phyloP scores from a whole-genome alignment of 495 filamentous ascomycete genomes.

The Penicillium lagena region DNA sequence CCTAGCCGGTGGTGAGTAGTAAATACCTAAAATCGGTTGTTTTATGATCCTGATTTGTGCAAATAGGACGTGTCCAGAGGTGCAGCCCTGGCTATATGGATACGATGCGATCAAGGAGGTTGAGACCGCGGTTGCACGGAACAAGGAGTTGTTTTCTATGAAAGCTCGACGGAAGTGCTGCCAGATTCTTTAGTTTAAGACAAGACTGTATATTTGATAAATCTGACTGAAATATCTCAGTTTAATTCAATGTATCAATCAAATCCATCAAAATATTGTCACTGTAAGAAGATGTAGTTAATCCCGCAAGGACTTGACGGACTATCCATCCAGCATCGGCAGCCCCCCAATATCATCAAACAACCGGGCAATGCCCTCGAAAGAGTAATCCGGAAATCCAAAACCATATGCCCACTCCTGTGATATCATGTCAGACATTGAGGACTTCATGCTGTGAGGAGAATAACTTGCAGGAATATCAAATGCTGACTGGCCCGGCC shows the following conservation, averaged over 20 bases:
- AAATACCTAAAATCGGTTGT: too few relatives aligned
- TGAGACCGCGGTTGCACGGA: constrained; percentile 38
- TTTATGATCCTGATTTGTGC: not conserved
- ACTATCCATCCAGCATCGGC: constrained; percentile 27
- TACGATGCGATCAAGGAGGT: constrained; percentile 55
- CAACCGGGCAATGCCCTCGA: constrained; percentile 32
- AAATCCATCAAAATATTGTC: not conserved
- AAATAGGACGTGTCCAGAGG: constrained; percentile 48
- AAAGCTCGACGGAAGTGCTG: not conserved
- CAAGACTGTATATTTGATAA: too few relatives aligned
- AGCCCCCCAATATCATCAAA: constrained; percentile 32
- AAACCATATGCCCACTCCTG: constrained; percentile 38
- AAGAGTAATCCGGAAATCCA: constrained; percentile 35
- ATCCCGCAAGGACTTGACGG: too few relatives aligned
- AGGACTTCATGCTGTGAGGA: not conserved
- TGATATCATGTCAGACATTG: not conserved
- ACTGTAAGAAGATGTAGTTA: not conserved
- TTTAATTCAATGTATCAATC: not conserved
- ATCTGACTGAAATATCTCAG: too few relatives aligned
- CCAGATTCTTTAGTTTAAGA: constrained; percentile 3
- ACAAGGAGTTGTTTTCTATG: constrained; percentile 19
- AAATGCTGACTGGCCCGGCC: constrained; percentile 12
- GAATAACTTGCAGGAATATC: constrained; percentile 23
- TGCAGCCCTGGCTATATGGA: constrained; percentile 56
- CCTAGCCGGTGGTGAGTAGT: constrained; percentile 46